Percentiles rank a stretch among this genome's conserved stretches.
Conservation (phyloP, 495 filamentous ascomycete genomes). For the Polyplosphaeria fusca region DNA sequence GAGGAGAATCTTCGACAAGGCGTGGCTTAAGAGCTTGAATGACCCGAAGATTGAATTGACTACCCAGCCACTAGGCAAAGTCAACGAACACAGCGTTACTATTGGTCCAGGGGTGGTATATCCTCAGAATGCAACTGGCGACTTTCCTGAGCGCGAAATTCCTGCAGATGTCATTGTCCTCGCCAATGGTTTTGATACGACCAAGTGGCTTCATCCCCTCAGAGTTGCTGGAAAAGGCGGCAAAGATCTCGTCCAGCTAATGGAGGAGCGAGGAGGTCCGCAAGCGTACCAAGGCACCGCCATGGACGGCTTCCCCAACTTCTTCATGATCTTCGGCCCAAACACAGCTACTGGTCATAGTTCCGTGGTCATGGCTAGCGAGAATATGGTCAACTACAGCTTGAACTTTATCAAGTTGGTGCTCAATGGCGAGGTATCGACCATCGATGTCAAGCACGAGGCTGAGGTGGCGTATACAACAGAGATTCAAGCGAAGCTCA, state of each 20-base stretch:
- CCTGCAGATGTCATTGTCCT: conserved; percentile 47
- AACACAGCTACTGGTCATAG: conserved; percentile 64
- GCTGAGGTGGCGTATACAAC: conserved; percentile 54
- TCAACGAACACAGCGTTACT: conserved; percentile 51
- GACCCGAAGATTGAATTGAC: conserved; percentile 56
- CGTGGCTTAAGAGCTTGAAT: conserved; percentile 56
- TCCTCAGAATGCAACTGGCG: conserved; percentile 31
- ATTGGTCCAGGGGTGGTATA: conserved; percentile 53
- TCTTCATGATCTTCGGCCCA: conserved; percentile 65
- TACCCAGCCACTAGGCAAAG: conserved; percentile 50
- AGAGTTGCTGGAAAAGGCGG: conserved; percentile 48
- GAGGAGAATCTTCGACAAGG: conserved; percentile 50
- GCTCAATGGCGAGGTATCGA: conserved; percentile 43
- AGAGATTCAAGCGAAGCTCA: conserved; percentile 52
- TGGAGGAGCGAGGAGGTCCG: conserved; percentile 53
- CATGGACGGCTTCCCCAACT: conserved; percentile 65
- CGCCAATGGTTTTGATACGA: conserved; percentile 43
- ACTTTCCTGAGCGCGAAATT: conserved; percentile 38
- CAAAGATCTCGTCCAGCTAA: conserved; percentile 51
- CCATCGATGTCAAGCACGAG: conserved; percentile 50
- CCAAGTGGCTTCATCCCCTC: conserved; percentile 42
- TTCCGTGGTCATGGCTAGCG: conserved; percentile 57
- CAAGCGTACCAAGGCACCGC: conserved; percentile 64
- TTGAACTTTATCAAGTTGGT: conserved; percentile 54
- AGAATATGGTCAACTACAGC: conserved; percentile 56